These are phyloP conservation scores for Daldinia vernicosa DNA, from an alignment of 495 filamentous ascomycete species.

Conservation along the genomic window DNA sequence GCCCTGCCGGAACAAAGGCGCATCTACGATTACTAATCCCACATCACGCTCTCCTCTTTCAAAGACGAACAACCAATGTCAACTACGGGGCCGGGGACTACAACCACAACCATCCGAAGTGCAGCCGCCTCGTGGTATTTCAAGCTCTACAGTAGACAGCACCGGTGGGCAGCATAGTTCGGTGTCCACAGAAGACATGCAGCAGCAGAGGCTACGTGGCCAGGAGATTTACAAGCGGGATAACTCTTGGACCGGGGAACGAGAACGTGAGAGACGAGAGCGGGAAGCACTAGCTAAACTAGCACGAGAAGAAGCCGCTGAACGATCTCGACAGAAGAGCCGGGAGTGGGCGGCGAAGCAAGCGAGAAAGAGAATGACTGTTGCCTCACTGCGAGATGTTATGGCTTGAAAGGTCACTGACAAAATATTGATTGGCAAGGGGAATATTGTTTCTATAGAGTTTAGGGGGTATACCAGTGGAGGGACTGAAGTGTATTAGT, in stretches of 20 bases:
- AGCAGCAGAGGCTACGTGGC: conserved; percentile 63
- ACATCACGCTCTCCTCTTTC: conserved; percentile 35
- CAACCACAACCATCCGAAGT: conserved; percentile 21
- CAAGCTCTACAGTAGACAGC: conserved; percentile 51
- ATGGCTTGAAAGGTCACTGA: conserved; percentile 2
- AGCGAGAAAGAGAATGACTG: conserved; percentile 43
- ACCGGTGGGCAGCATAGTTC: conserved; percentile 54
- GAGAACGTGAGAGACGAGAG: conserved; percentile 62
- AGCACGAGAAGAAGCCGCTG: conserved; percentile 70
- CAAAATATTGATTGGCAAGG: neutral
- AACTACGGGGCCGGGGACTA: conserved; percentile 38
- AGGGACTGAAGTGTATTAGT: conserved; percentile 23
- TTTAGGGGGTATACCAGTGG: conserved; percentile 7
- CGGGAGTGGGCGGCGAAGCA: conserved; percentile 78
- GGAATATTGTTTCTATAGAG: neutral
- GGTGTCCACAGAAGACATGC: conserved; percentile 58
- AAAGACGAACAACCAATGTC: conserved; percentile 37
- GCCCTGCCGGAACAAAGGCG: conserved; percentile 29
- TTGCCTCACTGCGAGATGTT: conserved; percentile 26
- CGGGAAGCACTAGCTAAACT: conserved; percentile 65
- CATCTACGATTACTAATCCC: conserved; percentile 6
- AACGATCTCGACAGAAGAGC: conserved; percentile 68
- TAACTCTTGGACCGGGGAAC: conserved; percentile 56
- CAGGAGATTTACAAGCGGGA: conserved; percentile 70
- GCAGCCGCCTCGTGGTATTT: conserved; percentile 47